Evolutionary conservation across 305 asterid genomes (phyloP), one percentile per base, ranked within the genome.

Genomic region (Fraxinus nigra): DNA sequence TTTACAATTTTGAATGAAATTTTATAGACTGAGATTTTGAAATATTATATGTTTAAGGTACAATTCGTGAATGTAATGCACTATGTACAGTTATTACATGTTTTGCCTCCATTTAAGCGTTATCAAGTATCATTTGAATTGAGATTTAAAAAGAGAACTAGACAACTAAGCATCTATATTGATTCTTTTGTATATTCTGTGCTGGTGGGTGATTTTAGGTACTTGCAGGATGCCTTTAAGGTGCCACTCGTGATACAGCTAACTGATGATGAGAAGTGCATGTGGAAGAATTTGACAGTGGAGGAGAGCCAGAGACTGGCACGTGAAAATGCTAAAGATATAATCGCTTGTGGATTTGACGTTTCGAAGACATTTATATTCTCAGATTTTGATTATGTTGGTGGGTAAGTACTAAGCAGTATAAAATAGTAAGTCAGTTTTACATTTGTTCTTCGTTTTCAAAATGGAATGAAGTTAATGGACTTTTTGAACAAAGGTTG

Each of bases 261-360:
- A 80, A 96, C 99, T 1, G 99, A 96, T 87, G 98, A 96, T 80
- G 99, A 96, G 94, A 96, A 96, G 85, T 96, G 92, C 80, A 89
- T 96, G 95, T 96, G 99, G 99, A 96, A 91, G 92, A 90, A 94
- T 89, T 82, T 96, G 84, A 81, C 94, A 0, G 95, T 94, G 82
- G 98, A 96, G 89, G 99, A 94, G 79, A 91, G 98, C 80, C 92
- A 93, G 88, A 91, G 98, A 86, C 97, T 96, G 65, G 99, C 97
- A 0, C 93, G 98, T 13, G 98, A 96, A 86, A 96, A 96, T 88
- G 98, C 99, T 1, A 96, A 96, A 84, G 99, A 96, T 82, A 93
- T 96, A 22, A 96, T 96, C 54, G 99, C 99, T 75, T 94, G 99
- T 87, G 99, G 99, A 46, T 96, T 96, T 59, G 99, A 96, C 76